Conservation (phyloP, 345 rosid species). For the Brassica napus region DNA sequence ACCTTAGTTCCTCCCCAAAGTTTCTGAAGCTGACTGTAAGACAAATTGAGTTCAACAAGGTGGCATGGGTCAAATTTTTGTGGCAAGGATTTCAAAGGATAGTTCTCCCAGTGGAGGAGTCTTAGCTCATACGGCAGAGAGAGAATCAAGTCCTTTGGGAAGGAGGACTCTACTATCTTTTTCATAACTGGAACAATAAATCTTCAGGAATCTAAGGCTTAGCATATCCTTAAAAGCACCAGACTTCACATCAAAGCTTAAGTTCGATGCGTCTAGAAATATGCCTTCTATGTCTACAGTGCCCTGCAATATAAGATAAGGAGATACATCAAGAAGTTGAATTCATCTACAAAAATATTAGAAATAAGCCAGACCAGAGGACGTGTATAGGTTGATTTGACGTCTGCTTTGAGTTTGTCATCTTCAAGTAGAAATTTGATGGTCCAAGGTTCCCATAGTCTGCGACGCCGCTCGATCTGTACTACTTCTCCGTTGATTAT, state of each 20-base stretch:
- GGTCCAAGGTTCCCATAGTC: slow-evolving; percentile 20
- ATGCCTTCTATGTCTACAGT: slow-evolving; percentile 30
- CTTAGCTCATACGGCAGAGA: slow-evolving; percentile 25
- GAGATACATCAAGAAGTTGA: background rate
- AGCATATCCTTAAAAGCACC: slow-evolving; percentile 20
- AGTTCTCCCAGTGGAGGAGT: slow-evolving; percentile 36
- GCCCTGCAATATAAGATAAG: slow-evolving; percentile 7
- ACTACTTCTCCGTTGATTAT: slow-evolving; percentile 12
- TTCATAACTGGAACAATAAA: background rate
- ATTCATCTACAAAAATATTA: background rate
- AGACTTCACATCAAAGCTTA: background rate
- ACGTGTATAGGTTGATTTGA: background rate
- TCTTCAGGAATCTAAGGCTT: slow-evolving; percentile 21
- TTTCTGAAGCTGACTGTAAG: slow-evolving; percentile 9
- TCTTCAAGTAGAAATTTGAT: slow-evolving; percentile 25
- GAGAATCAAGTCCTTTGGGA: background rate
- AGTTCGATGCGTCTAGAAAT: background rate
- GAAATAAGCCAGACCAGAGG: background rate
- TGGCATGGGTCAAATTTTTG: slow-evolving; percentile 3
- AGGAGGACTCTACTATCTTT: background rate
- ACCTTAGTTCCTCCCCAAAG: slow-evolving; percentile 36
- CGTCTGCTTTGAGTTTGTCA: background rate
- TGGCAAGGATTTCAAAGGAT: slow-evolving; percentile 19
- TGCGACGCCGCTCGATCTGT: slow-evolving; percentile 3
- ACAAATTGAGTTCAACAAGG: slow-evolving; percentile 29